These are phyloP conservation scores for Ogataea wickerhamii DNA, from an alignment of 805 yeast genomes.

Conservation along the genomic window DNA sequence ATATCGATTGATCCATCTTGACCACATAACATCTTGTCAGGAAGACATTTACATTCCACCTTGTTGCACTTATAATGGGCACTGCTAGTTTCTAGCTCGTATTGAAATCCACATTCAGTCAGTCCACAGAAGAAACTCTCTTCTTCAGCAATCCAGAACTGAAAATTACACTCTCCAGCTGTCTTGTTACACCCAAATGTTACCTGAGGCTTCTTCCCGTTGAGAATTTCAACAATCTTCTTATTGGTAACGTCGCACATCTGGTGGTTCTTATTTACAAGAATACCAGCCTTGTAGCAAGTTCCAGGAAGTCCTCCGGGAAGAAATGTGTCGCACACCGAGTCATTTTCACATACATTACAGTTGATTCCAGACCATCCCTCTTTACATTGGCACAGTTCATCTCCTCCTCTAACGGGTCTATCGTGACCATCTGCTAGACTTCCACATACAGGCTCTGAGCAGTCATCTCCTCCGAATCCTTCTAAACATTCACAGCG, in stretches of 20 bases:
- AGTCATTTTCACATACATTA: slow-evolving; percentile 72
- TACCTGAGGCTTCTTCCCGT: slow-evolving; percentile 84
- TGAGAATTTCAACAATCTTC: slow-evolving; percentile 75
- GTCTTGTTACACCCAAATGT: slow-evolving; percentile 83
- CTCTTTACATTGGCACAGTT: slow-evolving; percentile 64
- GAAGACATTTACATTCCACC: slow-evolving; percentile 84
- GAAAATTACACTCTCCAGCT: slow-evolving; percentile 71
- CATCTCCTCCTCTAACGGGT: slow-evolving; percentile 54
- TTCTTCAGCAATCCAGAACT: slow-evolving; percentile 89
- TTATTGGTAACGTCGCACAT: slow-evolving; percentile 93
- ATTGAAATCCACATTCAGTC: slow-evolving; percentile 64
- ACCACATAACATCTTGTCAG: slow-evolving; percentile 92
- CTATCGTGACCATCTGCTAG: slow-evolving; percentile 61
- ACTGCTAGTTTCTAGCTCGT: slow-evolving; percentile 56
- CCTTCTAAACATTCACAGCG: slow-evolving; percentile 90
- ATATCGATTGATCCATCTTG: slow-evolving; percentile 91
- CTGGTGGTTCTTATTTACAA: slow-evolving; percentile 78
- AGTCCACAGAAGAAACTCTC: slow-evolving; percentile 92
- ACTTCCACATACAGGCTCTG: slow-evolving; percentile 83
- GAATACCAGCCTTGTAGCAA: slow-evolving; percentile 80
- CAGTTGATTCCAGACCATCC: slow-evolving; percentile 98
- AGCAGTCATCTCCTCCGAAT: slow-evolving; percentile 91
- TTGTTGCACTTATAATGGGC: slow-evolving; percentile 76
- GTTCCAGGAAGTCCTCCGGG: slow-evolving; percentile 83
- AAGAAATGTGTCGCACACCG: slow-evolving; percentile 79